These are phyloP conservation scores for Lasiosphaeris hirsuta DNA, from an alignment of 495 filamentous ascomycete species.

Conservation along the genomic window DNA sequence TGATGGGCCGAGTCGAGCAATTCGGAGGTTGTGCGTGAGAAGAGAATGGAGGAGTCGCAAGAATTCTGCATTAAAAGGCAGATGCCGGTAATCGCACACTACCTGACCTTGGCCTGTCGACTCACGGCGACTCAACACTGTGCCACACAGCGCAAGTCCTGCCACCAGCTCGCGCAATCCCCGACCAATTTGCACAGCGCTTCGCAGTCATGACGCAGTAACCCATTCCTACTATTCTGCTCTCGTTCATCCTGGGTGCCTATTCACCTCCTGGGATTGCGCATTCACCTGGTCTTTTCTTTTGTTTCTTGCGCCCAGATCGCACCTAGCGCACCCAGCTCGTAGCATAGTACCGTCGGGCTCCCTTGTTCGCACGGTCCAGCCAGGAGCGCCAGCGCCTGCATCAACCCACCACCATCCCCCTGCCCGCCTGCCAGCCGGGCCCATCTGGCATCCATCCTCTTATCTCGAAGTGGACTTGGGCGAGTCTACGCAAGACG, in stretches of 20 bases:
- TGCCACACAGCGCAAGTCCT: conserved; percentile 16
- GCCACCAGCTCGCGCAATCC: neutral
- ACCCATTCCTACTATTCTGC: neutral
- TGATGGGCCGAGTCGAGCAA: conserved; percentile 29
- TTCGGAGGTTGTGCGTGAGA: conserved; percentile 31
- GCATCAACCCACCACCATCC: conserved; percentile 15
- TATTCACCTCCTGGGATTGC: neutral
- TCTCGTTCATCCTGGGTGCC: neutral
- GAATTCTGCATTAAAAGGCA: conserved; percentile 32
- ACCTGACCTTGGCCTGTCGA: conserved; percentile 11
- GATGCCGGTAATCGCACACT: conserved; percentile 31
- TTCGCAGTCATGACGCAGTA: neutral
- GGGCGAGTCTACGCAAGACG: neutral
- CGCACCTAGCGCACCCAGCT: neutral
- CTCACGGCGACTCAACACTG: conserved; percentile 22
- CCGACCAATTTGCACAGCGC: conserved; percentile 4
- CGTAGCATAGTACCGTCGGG: neutral
- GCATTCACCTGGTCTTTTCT: conserved; percentile 1
- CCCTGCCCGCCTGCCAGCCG: conserved; percentile 1
- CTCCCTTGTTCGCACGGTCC: conserved; percentile 15
- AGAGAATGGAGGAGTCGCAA: conserved; percentile 31
- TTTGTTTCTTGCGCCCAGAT: conserved; percentile 7
- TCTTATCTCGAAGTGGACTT: conserved; percentile 2
- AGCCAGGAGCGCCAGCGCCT: neutral
- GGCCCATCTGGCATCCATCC: neutral